Evolutionary conservation across 2,329 filamentous ascomycete species (phyloP), one percentile per base, ranked within the genome.

Genomic region (Fusarium beomiforme): DNA sequence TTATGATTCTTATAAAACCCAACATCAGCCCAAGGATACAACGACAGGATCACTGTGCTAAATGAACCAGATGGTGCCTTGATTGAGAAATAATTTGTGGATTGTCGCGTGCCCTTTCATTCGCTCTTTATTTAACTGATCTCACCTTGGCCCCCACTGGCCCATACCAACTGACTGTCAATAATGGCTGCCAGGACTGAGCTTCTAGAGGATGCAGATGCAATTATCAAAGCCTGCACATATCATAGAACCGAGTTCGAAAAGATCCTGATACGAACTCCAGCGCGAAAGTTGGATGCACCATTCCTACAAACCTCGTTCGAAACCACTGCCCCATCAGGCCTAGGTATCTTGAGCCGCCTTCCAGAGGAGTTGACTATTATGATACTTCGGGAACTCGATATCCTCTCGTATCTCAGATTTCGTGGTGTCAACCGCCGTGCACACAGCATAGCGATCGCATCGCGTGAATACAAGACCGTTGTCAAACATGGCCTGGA

Each of bases 201-300:
- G 3, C 6, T 17, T 4, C 14, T n/a, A n/a, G 21, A 58, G 19
- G 10, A 68, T 21, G 24, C 24, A 10, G 37, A 54, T 8, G 37
- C 49, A 6, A 59, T 59, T 9, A 8, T 69, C 36, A 17, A 44
- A 3, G 46, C 55, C 9, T 69, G 59, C 21, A 39, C 66, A 23
- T 69, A 69, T 21, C 64, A 64, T n/a, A 58, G 66, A 13, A 17
- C 17, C 14, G 66, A 69, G 12, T 69, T 50, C 4, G 66, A 69
- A 41, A 49, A 44, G 8, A 26, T 69, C 16, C 34, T 69, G 2
- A 34, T 69, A 12, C 47, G 21, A 11, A 64, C 43, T 6, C 37
- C 59, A 7, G 39, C 55, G 6, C 24, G 11, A 8, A 69, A 64
- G 11, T 42, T 69, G 1, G n/a, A 69, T 26, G 64, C 66, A 5